Evolutionary conservation across 495 filamentous ascomycete genomes (phyloP), one percentile per base, ranked within the genome.

Genomic region (Platismatia glauca): DNA sequence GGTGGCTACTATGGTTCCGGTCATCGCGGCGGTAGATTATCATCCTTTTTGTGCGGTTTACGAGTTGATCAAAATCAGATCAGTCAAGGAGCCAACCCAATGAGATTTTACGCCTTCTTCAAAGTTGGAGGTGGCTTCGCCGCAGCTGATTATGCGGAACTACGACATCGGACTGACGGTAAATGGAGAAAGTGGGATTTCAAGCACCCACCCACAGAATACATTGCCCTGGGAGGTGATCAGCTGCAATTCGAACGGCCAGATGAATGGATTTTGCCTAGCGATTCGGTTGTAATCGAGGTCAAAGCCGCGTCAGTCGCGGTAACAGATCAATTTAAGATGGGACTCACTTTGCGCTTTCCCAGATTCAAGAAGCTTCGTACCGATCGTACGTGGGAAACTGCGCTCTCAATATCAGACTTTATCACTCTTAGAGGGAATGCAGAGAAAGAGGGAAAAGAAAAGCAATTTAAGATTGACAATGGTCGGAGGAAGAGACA

Each of bases 101-200:
- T 86, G 76, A 91, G 90, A 71, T 96, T 86, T 69, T 89, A 86
- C 71, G 95, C 89, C 20, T 96, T 98, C 73, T 94, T 90, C 77
- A 97, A 95, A 73, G 94, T 97, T 29, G 94, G 94, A 43, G 94
- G 95, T 58, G 94, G 94, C 0, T 90, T 97, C 67, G 87, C 84
- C 35, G 89, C 87, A 7, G 82, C 86, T 61, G 95, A 98, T 68
- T 96, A 95, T 67, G 85, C 84, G 1, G 83, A 85, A 53, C 84
- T 98, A 44, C 79, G 86, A 2, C 89, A 95, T 68, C 82, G 83
- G 38, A 97, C 95, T 0, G 88, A 95, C 55, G 90, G 87, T 18
- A 95, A 96, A 69, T 98, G 95, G 95, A 78, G 81, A 7, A 81
- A 88, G 22, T 98, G 90, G 90, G 87, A 96, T 72, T 61, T 80